These are phyloP conservation scores for Colletotrichum chlorophyti DNA, from an alignment of 2,329 filamentous ascomycete species.

Conservation along the genomic window DNA sequence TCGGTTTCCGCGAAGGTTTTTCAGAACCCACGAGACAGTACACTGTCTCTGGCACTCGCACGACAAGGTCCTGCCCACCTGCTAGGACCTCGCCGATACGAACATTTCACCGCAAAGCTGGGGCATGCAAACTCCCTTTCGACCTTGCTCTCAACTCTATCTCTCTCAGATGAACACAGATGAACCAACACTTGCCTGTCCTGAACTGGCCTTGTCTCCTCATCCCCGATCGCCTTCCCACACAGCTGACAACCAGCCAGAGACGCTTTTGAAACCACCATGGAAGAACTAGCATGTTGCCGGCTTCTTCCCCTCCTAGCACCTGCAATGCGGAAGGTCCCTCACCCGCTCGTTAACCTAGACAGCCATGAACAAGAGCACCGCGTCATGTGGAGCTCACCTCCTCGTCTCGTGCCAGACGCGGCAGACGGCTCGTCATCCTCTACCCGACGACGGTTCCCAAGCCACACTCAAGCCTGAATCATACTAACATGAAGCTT, in stretches of 20 bases:
- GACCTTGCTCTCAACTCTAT: constrained; percentile 9
- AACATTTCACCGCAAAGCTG: constrained; percentile 11
- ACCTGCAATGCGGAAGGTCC: too few relatives aligned
- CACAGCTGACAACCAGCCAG: constrained; percentile 4
- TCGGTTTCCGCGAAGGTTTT: constrained; percentile 13
- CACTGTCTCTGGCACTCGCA: too few relatives aligned
- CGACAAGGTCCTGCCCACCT: too few relatives aligned
- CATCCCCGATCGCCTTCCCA: not conserved
- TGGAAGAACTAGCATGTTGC: not conserved
- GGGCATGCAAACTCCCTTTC: constrained; percentile 18
- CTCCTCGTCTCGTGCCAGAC: too few relatives aligned
- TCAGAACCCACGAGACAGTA: too few relatives aligned
- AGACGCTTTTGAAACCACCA: constrained; percentile 22
- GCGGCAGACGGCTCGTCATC: too few relatives aligned
- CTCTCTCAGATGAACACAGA: constrained; percentile 23
- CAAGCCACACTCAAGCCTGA: too few relatives aligned
- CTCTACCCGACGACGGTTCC: too few relatives aligned
- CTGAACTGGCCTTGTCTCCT: not conserved
- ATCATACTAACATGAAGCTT: too few relatives aligned
- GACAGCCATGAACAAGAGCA: too few relatives aligned
- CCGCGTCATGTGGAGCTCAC: too few relatives aligned
- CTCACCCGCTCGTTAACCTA: not conserved
- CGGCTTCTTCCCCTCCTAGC: not conserved
- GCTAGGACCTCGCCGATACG: too few relatives aligned
- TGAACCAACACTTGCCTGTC: not conserved